Evolutionary conservation across 108 stramenopile genomes (phyloP).

Genomic region (Parmales sp.): DNA sequence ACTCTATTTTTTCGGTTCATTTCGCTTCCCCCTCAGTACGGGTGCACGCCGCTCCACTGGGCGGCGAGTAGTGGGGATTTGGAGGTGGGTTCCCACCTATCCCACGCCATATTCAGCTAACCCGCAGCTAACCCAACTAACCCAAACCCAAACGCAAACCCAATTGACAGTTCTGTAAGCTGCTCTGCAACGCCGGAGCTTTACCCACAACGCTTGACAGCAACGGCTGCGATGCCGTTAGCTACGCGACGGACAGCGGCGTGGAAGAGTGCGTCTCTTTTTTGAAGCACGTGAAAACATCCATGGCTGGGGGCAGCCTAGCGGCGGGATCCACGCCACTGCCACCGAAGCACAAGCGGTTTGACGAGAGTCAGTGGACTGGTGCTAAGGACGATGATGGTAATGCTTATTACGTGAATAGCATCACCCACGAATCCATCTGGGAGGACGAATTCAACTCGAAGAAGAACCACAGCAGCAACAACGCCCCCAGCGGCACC

Average conservation of each 20-base stretch:
- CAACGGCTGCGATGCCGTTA: conserved; percentile 34
- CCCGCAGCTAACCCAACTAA: no score
- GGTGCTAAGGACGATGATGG: conserved; percentile 32
- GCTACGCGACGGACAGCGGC: conserved; percentile 28
- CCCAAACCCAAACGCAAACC: no score
- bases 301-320: neutral
- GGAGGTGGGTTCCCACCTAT: no score
- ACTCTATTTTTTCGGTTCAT: no score
- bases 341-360: neutral
- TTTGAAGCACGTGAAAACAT: neutral
- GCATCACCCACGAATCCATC: conserved; percentile 29
- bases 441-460: conserved; percentile 31
- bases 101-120: no score
- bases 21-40: no score
- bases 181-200: conserved; percentile 34
- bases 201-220: conserved; percentile 29
- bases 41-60: conserved; percentile 43
- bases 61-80: conserved; percentile 30
- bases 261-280: conserved; percentile 18
- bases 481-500: no score
- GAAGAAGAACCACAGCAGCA: neutral
- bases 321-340: neutral
- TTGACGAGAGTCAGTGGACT: no score
- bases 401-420: conserved; percentile 32
- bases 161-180: conserved; percentile 31